Evolutionary conservation across 129 eudicot genomes (phyloP).

Genomic region (Glebionis coronaria): DNA sequence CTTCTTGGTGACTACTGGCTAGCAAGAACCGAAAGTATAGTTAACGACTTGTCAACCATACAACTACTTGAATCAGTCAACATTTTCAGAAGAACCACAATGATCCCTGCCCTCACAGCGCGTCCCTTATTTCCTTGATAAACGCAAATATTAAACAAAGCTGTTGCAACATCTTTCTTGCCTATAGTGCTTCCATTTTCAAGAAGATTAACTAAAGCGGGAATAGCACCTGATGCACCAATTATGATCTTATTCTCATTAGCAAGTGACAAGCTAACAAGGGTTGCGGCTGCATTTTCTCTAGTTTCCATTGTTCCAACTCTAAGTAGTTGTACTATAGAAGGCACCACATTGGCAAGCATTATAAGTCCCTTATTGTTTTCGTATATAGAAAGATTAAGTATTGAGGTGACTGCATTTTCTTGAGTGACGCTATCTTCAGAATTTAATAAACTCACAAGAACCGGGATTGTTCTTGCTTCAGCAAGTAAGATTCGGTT

Average conservation of each 20-base stretch:
- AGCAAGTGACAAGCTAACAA: slow-evolving; percentile 73
- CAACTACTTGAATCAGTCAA: slow-evolving; percentile 57
- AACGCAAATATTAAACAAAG: slow-evolving; percentile 79
- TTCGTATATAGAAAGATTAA: slow-evolving; percentile 76
- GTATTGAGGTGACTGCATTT: slow-evolving; percentile 75
- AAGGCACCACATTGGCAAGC: slow-evolving; percentile 79
- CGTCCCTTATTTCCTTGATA: slow-evolving; percentile 93
- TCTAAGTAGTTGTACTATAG: slow-evolving; percentile 66
- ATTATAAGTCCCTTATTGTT: slow-evolving; percentile 74
- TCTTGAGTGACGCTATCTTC: slow-evolving; percentile 65
- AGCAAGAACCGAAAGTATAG: slow-evolving; percentile 83
- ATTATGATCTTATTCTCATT: slow-evolving; percentile 80
- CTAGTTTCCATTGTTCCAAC: slow-evolving; percentile 77
- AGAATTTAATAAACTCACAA: slow-evolving; percentile 59
- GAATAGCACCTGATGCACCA: slow-evolving; percentile 86
- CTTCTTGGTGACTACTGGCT: slow-evolving; percentile 91
- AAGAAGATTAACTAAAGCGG: slow-evolving; percentile 65
- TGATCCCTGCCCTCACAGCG: slow-evolving; percentile 81
- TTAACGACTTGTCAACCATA: slow-evolving; percentile 84
- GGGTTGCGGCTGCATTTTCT: slow-evolving; percentile 88
- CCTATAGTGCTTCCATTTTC: slow-evolving; percentile 69
- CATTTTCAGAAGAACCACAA: slow-evolving; percentile 60
- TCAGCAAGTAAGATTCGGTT: slow-evolving; percentile 77
- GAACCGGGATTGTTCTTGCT: slow-evolving; percentile 82
- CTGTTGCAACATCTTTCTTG: slow-evolving; percentile 93